Conservation (phyloP, 352 stramenopile species). For the Globisporangium cylindrosporum region DNA sequence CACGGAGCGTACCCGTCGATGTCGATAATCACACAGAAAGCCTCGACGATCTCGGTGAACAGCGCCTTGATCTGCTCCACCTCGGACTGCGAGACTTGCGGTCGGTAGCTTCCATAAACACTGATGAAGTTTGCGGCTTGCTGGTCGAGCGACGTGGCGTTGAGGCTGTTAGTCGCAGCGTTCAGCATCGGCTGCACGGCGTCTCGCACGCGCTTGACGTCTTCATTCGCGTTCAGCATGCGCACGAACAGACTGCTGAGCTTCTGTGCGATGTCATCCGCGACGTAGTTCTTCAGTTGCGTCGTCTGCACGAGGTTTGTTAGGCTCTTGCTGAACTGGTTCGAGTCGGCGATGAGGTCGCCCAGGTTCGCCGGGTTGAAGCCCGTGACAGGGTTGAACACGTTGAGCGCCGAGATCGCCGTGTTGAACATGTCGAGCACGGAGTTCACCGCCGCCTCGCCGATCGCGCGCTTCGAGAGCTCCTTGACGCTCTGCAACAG, state of each 20-base stretch:
- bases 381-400: slow-evolving; percentile 8
- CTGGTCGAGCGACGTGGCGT: not conserved
- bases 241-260: not conserved
- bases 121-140: slow-evolving; percentile 3
- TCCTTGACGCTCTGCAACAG: slow-evolving; percentile 1
- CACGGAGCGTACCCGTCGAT: slow-evolving; percentile 6
- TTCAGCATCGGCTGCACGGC: not conserved
- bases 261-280: not conserved
- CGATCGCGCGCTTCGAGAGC: slow-evolving; percentile 3
- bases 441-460: not conserved
- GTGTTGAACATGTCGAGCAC: slow-evolving; percentile 5
- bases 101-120: not conserved
- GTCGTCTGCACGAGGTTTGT: slow-evolving; percentile 4
- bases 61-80: slow-evolving; percentile 3
- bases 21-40: slow-evolving; percentile 7
- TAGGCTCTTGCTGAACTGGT: slow-evolving; percentile 4
- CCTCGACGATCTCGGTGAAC: slow-evolving; percentile 5
- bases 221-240: not conserved
- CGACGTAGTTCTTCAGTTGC: slow-evolving; percentile 3
- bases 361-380: slow-evolving; percentile 5
- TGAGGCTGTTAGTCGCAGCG: not conserved
- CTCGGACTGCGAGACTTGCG: not conserved
- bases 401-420: slow-evolving; percentile 6
- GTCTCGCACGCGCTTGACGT: not conserved
- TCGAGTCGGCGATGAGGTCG: slow-evolving; percentile 1